phyloP scores from a whole-genome alignment of 768 basidiomycete species.

The Holtermanniella nyarrowii region DNA sequence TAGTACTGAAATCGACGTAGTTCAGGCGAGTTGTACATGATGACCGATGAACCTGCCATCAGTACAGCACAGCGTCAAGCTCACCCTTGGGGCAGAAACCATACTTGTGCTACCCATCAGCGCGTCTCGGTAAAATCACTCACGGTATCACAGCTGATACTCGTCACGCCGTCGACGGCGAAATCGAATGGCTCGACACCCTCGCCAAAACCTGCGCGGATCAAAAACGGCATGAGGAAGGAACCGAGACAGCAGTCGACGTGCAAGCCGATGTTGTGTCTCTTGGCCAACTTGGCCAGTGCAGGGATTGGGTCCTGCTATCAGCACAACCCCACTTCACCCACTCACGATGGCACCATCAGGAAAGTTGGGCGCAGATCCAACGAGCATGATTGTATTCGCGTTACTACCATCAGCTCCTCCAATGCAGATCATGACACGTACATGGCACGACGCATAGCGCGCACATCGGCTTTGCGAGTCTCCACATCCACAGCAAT shows the following conservation, averaged over 20 bases:
- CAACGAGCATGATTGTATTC: constrained; percentile 84
- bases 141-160: constrained; percentile 72
- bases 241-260: constrained; percentile 92
- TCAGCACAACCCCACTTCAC: constrained; percentile 50
- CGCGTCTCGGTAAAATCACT: constrained; percentile 5
- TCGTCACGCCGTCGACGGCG: constrained; percentile 77
- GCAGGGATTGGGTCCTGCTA: constrained; percentile 71
- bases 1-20: constrained; percentile 79
- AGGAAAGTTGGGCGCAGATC: constrained; percentile 55
- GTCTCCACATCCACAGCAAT: constrained; percentile 71
- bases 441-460: constrained; percentile 76
- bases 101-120: constrained; percentile 50
- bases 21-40: constrained; percentile 79
- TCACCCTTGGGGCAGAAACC: constrained; percentile 87
- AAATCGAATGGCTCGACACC: constrained; percentile 79
- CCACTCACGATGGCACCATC: constrained; percentile 40
- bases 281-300: constrained; percentile 62
- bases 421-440: constrained; percentile 33
- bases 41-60: constrained; percentile 67
- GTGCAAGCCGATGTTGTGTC: constrained; percentile 71
- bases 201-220: constrained; percentile 50
- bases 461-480: constrained; percentile 64
- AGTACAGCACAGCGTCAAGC: constrained; percentile 11
- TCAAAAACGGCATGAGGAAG: constrained; percentile 88
- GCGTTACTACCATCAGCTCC: constrained; percentile 50